Percentiles rank a stretch among this genome's conserved stretches.
Conservation (phyloP, 345 rosid genomes). For the Murraya koenigii region DNA sequence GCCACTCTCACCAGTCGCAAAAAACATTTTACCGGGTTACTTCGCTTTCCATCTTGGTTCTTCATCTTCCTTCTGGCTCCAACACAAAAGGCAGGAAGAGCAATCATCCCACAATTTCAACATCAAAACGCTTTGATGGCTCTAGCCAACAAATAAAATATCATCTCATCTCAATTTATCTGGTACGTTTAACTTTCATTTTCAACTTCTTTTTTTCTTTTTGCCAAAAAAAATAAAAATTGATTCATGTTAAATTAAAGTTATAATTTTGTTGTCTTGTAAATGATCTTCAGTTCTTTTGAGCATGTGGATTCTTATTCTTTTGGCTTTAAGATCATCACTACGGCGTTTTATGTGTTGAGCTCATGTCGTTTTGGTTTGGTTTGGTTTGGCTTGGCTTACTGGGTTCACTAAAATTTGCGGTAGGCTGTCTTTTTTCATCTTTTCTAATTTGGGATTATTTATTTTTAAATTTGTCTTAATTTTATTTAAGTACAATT, state of each 20-base stretch:
- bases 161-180: too few relatives aligned
- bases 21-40: too few relatives aligned
- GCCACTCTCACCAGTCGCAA: too few relatives aligned
- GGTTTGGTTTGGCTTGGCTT: not conserved
- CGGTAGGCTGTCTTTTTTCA: not conserved
- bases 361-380: not conserved
- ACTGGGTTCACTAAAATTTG: too few relatives aligned
- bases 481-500: not conserved
- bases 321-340: not conserved
- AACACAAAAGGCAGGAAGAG: too few relatives aligned
- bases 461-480: not conserved
- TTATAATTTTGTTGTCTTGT: not conserved
- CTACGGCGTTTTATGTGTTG: not conserved
- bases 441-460: too few relatives aligned
- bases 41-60: too few relatives aligned
- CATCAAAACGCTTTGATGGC: not conserved
- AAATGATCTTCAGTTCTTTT: not conserved
- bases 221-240: too few relatives aligned
- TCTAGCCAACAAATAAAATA: not conserved
- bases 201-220: not conserved
- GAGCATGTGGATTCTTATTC: not conserved
- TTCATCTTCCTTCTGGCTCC: too few relatives aligned
- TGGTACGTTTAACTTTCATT: not conserved
- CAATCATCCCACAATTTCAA: too few relatives aligned
- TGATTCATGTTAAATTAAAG: too few relatives aligned